Percentiles rank a stretch among this genome's conserved stretches.
These are phyloP conservation scores for Eimeria maxima DNA, from an alignment of 169 alveolate genomes.

Conservation along the genomic window DNA sequence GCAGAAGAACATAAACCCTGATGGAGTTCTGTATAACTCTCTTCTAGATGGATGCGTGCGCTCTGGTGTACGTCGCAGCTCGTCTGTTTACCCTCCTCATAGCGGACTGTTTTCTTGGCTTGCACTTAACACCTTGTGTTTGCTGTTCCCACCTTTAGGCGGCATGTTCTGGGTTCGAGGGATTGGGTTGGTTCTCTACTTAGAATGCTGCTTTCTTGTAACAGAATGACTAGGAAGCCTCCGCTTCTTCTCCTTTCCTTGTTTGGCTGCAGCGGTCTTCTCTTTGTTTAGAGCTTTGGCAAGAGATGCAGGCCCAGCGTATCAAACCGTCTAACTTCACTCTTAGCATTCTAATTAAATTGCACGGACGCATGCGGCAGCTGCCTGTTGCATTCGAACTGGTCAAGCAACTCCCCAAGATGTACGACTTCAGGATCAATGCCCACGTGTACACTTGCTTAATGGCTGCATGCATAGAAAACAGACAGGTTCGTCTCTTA, in stretches of 20 bases:
- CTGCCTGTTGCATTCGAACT: constrained; percentile 90
- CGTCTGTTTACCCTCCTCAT: not conserved
- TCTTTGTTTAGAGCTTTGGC: constrained; percentile 91
- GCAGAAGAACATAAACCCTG: constrained; percentile 92
- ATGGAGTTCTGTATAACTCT: constrained; percentile 97
- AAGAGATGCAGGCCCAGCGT: constrained; percentile 89
- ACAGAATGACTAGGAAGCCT: not conserved
- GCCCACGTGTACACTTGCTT: constrained; percentile 93
- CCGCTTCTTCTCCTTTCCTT: not conserved
- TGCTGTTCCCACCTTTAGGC: too few species aligned
- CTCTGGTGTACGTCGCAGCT: constrained; percentile 86
- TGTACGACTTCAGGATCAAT: constrained; percentile 87
- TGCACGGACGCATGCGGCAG: constrained; percentile 92
- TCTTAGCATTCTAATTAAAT: constrained; percentile 90
- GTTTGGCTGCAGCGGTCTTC: constrained; percentile 82
- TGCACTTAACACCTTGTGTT: not conserved
- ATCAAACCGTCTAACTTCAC: constrained; percentile 93
- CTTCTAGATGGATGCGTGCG: constrained; percentile 97
- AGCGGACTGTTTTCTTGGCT: not conserved
- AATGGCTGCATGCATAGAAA: constrained; percentile 93
- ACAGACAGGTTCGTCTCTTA: constrained; percentile 84
- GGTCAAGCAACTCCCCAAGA: constrained; percentile 88
- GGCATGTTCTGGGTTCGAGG: not conserved
- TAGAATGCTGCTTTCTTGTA: not conserved
- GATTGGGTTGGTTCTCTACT: not conserved